Base-by-base conservation (phyloP, 192 early-diverging fungal species). In the Chytriomyces sp. region DNA sequence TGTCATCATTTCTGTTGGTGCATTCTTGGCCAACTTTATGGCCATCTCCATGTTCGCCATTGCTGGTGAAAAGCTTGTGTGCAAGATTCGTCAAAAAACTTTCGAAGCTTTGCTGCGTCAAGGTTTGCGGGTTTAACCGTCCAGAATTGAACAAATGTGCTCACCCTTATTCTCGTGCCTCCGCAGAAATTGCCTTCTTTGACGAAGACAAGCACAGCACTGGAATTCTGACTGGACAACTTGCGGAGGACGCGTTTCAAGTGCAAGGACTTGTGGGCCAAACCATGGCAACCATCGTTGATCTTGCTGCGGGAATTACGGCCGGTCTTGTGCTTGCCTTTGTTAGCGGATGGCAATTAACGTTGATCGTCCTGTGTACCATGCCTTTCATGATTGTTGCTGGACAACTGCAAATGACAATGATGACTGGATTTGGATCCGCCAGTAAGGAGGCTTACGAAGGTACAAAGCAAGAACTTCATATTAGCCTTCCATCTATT, bases 151-250 rank as follows among this genome's bases (percentile, higher is more conserved):
- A 66, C 45, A 45, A 16, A 23, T 13, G 11, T 43, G 20, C 50
- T 46, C 20, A 43, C 20, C 6, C 11, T 72, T 18, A 69, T n/a
- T 44, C 70, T 10, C 13, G 13, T 13, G n/a, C 8, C 26, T 69
- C 45, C 13, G 2, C 46, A 76, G 88, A 89, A 24, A 83, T 89
- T 81, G 81, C 61, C 4, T 89, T 76, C 71, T 87, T 86, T 67
- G 88, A 89, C 68, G 84, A 88, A 16, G 89, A 92, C 59, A 59
- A 79, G 20, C 84, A 96, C 82, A 86, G 80, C 45, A 85, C 86
- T 9, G 97, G 97, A 44, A 89, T 90, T 20, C 79, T 98, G 59
- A 94, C 94, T 23, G 87, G 92, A n/a, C 81, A 88, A 46, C 86
- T 98, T 46, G 91, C 96, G 10, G 88, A 89, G 13, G 97, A 98